Base-by-base conservation (phyloP, 768 basidiomycete species). In the Tricholomella constricta region DNA sequence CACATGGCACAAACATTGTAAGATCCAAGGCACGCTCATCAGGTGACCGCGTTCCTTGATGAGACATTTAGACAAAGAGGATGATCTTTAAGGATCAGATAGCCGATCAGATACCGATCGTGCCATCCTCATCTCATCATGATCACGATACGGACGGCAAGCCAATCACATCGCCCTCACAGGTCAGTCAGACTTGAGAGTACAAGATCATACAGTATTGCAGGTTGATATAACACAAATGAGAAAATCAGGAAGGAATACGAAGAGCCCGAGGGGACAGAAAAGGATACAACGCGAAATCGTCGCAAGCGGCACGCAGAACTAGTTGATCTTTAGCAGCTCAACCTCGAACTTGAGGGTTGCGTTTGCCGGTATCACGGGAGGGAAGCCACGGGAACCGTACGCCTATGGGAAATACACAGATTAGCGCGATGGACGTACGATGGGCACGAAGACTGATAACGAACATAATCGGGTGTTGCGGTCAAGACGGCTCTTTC, bases 261-360 rank as follows among this genome's bases (percentile, higher is more conserved):
- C 47, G 22, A 37, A 55, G 32, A 40, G 60, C 59, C 55, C 60
- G 51, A 55, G 22, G 22, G 53, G 51, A 54, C 41, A 48, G 19
- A 51, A n/a, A 8, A 50, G 20, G 34, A 52, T 52, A 55, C 38
- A 38, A 51, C 38, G 31, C 15, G 23, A 55, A 35, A 32, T 38
- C 42, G 19, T 55, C 29, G 38, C 54, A 44, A 15, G 58, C 26
- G 17, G 15, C 38, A 19, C 9, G n/a, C n/a, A n/a, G n/a, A n/a
- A n/a, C 48, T 62, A 72, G 52, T 75, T 84, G 74, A 94, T 91
- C 68, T 80, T 75, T 52, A 93, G 56, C 43, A 95, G 77, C 72
- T 94, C 89, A 47, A 95, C 89, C 71, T 92, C 90, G 64, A 94
- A 94, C 55, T 71, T 78, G 68, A 95, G 79, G 11, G 80, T 84